These are phyloP conservation scores for Leucosporidium yakuticum DNA, from an alignment of 768 basidiomycete genomes.

Conservation along the genomic window DNA sequence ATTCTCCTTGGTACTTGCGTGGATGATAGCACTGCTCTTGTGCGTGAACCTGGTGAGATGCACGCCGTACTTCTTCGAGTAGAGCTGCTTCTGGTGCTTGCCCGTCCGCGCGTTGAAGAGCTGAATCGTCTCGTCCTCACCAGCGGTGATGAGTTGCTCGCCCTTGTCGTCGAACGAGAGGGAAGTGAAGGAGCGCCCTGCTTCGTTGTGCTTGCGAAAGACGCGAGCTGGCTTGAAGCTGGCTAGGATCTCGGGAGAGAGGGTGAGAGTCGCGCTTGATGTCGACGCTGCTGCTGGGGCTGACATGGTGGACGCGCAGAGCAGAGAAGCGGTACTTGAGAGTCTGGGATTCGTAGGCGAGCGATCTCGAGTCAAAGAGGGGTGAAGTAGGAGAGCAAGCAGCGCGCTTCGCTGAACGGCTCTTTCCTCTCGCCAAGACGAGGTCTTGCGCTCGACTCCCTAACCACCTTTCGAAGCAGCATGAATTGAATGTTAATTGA, in stretches of 20 bases:
- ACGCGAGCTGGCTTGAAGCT: conserved; percentile 78
- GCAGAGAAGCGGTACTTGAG: too few relatives aligned
- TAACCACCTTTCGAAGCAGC: too few relatives aligned
- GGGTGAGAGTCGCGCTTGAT: background rate
- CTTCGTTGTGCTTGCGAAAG: conserved; percentile 71
- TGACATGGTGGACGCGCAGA: too few relatives aligned
- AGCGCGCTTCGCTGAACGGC: too few relatives aligned
- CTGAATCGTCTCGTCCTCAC: conserved; percentile 86
- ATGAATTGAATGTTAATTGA: too few relatives aligned
- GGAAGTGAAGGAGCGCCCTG: conserved; percentile 62
- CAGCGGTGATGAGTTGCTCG: conserved; percentile 75
- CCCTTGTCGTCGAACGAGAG: conserved; percentile 88
- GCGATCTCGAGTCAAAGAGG: too few relatives aligned
- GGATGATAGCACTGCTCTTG: conserved; percentile 71
- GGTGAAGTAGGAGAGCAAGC: too few relatives aligned
- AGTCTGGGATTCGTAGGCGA: too few relatives aligned
- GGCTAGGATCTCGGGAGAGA: conserved; percentile 19
- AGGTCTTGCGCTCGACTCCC: too few relatives aligned
- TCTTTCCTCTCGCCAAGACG: too few relatives aligned
- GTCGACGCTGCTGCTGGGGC: too few relatives aligned
- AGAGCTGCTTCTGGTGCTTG: conserved; percentile 73
- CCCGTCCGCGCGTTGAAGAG: conserved; percentile 83
- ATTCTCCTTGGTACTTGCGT: conserved; percentile 92
- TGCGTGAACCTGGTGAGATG: conserved; percentile 93
- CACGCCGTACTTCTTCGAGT: conserved; percentile 95